These are phyloP conservation scores for Sporothrix brunneoviolacea DNA, from an alignment of 2,329 filamentous ascomycete species.

Conservation along the genomic window DNA sequence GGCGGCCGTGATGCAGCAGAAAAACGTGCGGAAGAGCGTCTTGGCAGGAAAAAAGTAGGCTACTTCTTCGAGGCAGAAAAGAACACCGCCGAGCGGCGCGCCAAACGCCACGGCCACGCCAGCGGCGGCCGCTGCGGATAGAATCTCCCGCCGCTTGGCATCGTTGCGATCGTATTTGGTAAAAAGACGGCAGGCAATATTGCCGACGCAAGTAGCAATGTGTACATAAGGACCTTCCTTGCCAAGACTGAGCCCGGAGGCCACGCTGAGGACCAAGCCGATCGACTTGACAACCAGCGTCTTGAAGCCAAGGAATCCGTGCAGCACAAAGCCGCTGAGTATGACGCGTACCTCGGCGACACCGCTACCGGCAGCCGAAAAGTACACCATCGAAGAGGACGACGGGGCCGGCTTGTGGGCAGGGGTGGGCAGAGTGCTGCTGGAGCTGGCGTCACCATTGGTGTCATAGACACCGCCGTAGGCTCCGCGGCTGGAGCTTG, in stretches of 20 bases:
- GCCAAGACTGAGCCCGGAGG: slow-evolving; percentile 85
- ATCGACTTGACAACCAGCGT: slow-evolving; percentile 81
- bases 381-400: slow-evolving; percentile 65
- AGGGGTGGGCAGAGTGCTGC: slow-evolving; percentile 1
- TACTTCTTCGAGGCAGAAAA: slow-evolving; percentile 93
- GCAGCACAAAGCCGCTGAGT: slow-evolving; percentile 92
- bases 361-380: slow-evolving; percentile 90
- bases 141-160: slow-evolving; percentile 82
- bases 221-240: slow-evolving; percentile 98
- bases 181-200: slow-evolving; percentile 91
- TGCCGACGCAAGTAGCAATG: slow-evolving; percentile 90
- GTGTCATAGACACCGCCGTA: not conserved
- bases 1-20: slow-evolving; percentile 91
- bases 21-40: slow-evolving; percentile 94
- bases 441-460: not conserved
- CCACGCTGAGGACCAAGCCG: slow-evolving; percentile 78
- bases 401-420: not conserved
- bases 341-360: slow-evolving; percentile 97
- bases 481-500: no score
- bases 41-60: slow-evolving; percentile 97
- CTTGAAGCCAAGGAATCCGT: slow-evolving; percentile 85
- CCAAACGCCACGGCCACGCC: slow-evolving; percentile 94
- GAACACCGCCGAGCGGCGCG: slow-evolving; percentile 75
- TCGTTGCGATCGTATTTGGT: slow-evolving; percentile 91
- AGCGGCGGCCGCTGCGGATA: slow-evolving; percentile 87